A percentile compares a stretch with the other conserved stretches of the same genome.
Evolutionary conservation across 2,329 filamentous ascomycete genomes (phyloP).

Genomic region (Falciphora oryzae): DNA sequence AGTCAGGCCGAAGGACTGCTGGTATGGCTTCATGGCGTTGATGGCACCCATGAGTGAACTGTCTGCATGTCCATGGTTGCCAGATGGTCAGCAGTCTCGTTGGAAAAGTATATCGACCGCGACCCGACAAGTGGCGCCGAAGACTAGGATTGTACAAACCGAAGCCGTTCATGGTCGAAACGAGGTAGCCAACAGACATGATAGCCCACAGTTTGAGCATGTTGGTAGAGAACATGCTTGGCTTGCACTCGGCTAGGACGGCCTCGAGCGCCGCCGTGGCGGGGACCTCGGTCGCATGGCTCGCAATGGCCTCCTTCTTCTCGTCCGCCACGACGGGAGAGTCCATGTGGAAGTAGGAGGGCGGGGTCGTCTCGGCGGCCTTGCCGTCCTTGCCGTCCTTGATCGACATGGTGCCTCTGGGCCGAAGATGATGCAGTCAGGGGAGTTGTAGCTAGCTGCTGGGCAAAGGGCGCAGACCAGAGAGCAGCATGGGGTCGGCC

Average conservation of each 20-base stretch:
- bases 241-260: constrained; percentile 29
- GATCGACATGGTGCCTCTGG: not conserved
- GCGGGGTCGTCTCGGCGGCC: too few relatives aligned
- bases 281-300: constrained; percentile 17
- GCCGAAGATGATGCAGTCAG: not conserved
- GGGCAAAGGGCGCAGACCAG: not conserved
- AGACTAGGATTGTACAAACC: constrained; percentile 17
- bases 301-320: constrained; percentile 4
- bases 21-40: constrained; percentile 46
- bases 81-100: not conserved
- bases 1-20: constrained; percentile 40
- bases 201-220: constrained; percentile 32
- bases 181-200: constrained; percentile 33
- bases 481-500: not conserved
- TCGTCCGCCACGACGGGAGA: not conserved
- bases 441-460: not conserved
- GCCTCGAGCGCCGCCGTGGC: constrained; percentile 29
- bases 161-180: constrained; percentile 51
- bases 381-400: not conserved
- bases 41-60: constrained; percentile 47
- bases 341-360: not conserved
- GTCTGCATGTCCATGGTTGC: constrained; percentile 26
- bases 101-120: not conserved
- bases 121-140: too few relatives aligned
- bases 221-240: constrained; percentile 25